Conservation (phyloP, 2,329 filamentous ascomycete genomes). For the Arthroderma sp. region DNA sequence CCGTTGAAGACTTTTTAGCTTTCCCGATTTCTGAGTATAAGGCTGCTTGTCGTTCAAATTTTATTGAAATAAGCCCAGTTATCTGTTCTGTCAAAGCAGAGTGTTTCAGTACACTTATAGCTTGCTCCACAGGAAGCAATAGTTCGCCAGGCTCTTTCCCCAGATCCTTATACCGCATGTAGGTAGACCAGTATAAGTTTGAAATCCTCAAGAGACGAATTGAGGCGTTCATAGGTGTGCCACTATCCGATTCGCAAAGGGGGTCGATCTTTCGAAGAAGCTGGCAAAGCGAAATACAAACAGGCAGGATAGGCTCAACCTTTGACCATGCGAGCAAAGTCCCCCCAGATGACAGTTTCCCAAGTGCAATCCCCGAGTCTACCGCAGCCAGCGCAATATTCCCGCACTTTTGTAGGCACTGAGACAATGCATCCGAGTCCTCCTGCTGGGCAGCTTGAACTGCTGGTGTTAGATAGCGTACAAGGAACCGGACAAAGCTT, state of each 20-base stretch:
- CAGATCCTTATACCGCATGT: conserved; percentile 32
- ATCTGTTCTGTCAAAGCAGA: conserved; percentile 26
- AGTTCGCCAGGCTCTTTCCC: conserved; percentile 26
- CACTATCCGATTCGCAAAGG: conserved; percentile 12
- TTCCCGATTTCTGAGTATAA: conserved; percentile 31
- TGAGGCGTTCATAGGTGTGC: conserved; percentile 13
- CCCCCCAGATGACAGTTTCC: conserved; percentile 29
- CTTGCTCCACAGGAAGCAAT: conserved; percentile 30
- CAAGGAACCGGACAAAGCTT: conserved; percentile 30
- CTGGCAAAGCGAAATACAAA: conserved; percentile 28
- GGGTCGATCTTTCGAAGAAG: conserved; percentile 14
- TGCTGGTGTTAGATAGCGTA: conserved; percentile 28
- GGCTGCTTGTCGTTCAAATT: conserved; percentile 35
- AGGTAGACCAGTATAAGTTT: conserved; percentile 38
- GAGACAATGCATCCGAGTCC: conserved; percentile 25
- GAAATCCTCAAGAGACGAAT: conserved; percentile 31
- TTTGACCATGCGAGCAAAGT: conserved; percentile 29
- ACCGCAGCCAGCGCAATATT: conserved; percentile 31
- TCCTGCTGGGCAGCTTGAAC: conserved; percentile 20
- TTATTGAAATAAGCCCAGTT: conserved; percentile 32
- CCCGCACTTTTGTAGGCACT: conserved; percentile 23
- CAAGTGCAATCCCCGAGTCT: conserved; percentile 31
- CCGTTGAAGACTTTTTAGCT: conserved; percentile 24
- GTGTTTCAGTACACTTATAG: conserved; percentile 27
- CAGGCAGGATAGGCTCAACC: conserved; percentile 25